These are phyloP conservation scores for Sanguinoderma infundibulare DNA, from an alignment of 1,284 basidiomycete genomes.

Conservation along the genomic window DNA sequence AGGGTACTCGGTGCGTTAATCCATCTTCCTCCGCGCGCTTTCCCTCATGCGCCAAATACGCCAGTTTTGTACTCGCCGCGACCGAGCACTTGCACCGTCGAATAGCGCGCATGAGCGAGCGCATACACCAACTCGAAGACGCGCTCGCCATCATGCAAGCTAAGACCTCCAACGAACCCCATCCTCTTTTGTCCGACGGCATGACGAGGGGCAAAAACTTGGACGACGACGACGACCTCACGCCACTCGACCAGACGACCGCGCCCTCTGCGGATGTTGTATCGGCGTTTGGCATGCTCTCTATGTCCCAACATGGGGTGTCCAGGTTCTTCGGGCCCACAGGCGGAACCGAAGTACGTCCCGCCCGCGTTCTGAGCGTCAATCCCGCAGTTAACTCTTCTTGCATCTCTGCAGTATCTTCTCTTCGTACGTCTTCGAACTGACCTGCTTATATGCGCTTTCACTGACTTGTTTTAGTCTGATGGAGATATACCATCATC, in stretches of 20 bases:
- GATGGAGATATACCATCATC: slow-evolving; percentile 31
- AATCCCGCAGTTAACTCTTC: slow-evolving; percentile 7
- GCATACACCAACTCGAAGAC: slow-evolving; percentile 77
- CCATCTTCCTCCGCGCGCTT: not conserved
- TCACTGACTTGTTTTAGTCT: slow-evolving; percentile 22
- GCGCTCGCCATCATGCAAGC: slow-evolving; percentile 58
- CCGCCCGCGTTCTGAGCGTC: not conserved
- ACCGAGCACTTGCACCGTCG: slow-evolving; percentile 77
- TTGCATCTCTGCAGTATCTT: slow-evolving; percentile 30
- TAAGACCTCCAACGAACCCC: slow-evolving; percentile 51
- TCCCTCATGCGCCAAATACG: not conserved
- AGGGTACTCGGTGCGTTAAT: slow-evolving; percentile 65
- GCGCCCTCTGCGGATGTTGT: slow-evolving; percentile 26
- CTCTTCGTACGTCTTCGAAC: slow-evolving; percentile 30
- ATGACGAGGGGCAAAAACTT: slow-evolving; percentile 49
- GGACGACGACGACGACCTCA: slow-evolving; percentile 28
- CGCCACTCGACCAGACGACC: slow-evolving; percentile 6
- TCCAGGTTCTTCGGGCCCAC: slow-evolving; percentile 71
- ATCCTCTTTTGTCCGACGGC: slow-evolving; percentile 65
- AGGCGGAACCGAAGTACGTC: slow-evolving; percentile 55
- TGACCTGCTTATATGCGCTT: slow-evolving; percentile 2
- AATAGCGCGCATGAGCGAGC: slow-evolving; percentile 73
- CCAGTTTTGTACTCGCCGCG: slow-evolving; percentile 76
- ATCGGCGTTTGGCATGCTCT: slow-evolving; percentile 57
- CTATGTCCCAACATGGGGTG: slow-evolving; percentile 61